A percentile compares a stretch with the other conserved stretches of the same genome.
Conservation (phyloP, 768 basidiomycete species). For the Galerina marginata region DNA sequence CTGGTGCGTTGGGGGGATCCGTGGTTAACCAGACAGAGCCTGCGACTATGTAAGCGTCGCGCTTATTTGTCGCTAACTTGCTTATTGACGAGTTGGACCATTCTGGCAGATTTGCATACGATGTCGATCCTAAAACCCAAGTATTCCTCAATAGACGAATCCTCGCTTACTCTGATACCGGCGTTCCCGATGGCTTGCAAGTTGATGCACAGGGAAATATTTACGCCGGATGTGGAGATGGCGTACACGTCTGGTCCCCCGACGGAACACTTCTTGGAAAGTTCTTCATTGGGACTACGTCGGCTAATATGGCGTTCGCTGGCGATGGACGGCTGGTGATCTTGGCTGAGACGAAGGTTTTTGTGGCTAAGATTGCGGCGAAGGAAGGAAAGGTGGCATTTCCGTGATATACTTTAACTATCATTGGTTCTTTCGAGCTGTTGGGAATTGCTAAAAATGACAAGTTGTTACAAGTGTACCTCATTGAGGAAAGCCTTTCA, state of each 20-base stretch:
- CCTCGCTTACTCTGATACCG: conserved; percentile 68
- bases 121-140: conserved; percentile 61
- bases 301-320: conserved; percentile 52
- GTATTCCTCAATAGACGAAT: conserved; percentile 61
- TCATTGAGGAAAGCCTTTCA: too few relatives aligned
- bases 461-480: too few relatives aligned
- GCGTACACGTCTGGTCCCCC: conserved; percentile 68
- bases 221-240: conserved; percentile 68
- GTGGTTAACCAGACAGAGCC: conserved; percentile 63
- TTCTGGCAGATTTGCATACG: conserved; percentile 62
- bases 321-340: conserved; percentile 45
- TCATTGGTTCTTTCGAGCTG: too few relatives aligned
- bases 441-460: too few relatives aligned
- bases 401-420: too few relatives aligned
- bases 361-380: conserved; percentile 49
- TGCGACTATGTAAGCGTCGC: conserved; percentile 64
- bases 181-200: conserved; percentile 69
- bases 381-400: conserved; percentile 26
- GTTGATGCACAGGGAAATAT: conserved; percentile 68
- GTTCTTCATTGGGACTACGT: conserved; percentile 31
- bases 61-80: background rate
- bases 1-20: conserved; percentile 49
- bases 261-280: conserved; percentile 60
- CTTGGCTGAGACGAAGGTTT: conserved; percentile 50
- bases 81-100: background rate